These are phyloP conservation scores for Botryotinia narcissicola DNA, from an alignment of 2,329 filamentous ascomycete species.

Conservation along the genomic window DNA sequence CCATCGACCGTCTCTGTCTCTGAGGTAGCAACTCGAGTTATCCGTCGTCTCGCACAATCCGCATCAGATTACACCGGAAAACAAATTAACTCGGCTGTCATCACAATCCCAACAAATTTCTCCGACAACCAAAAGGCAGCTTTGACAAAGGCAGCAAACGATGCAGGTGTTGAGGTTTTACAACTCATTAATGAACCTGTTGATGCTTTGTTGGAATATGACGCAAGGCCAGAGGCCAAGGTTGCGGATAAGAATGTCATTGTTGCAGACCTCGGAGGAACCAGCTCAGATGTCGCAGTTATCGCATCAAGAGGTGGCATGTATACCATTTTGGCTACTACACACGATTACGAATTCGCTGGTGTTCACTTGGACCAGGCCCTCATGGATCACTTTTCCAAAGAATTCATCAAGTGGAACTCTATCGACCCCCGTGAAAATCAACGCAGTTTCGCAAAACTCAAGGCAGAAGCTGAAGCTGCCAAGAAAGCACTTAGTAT, in stretches of 20 bases:
- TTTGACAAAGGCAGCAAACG: conserved; percentile 72
- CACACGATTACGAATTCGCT: conserved; percentile 92
- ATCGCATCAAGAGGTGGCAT: conserved; percentile 90
- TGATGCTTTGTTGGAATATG: conserved; percentile 84
- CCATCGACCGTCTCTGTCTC: conserved; percentile 70
- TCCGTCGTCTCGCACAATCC: conserved; percentile 76
- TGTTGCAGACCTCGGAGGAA: conserved; percentile 90
- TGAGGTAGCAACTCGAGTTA: conserved; percentile 80
- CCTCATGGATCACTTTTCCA: conserved; percentile 93
- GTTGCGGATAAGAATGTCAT: conserved; percentile 84
- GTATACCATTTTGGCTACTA: conserved; percentile 90
- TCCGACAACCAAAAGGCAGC: conserved; percentile 81
- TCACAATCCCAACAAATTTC: conserved; percentile 94
- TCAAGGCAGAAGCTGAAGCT: conserved; percentile 85
- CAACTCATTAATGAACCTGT: conserved; percentile 92
- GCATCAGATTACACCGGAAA: conserved; percentile 92
- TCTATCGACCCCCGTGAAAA: conserved; percentile 77
- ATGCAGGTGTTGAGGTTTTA: conserved; percentile 81
- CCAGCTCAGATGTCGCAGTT: conserved; percentile 86
- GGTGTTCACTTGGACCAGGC: conserved; percentile 85
- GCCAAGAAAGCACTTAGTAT: conserved; percentile 91
- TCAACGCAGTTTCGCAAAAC: conserved; percentile 79
- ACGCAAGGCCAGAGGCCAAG: conserved; percentile 74
- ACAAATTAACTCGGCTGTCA: conserved; percentile 88
- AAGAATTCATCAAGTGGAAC: conserved; percentile 98